Base-by-base conservation (phyloP, 495 filamentous ascomycete genomes). In the Lentithecium fluviatile region DNA sequence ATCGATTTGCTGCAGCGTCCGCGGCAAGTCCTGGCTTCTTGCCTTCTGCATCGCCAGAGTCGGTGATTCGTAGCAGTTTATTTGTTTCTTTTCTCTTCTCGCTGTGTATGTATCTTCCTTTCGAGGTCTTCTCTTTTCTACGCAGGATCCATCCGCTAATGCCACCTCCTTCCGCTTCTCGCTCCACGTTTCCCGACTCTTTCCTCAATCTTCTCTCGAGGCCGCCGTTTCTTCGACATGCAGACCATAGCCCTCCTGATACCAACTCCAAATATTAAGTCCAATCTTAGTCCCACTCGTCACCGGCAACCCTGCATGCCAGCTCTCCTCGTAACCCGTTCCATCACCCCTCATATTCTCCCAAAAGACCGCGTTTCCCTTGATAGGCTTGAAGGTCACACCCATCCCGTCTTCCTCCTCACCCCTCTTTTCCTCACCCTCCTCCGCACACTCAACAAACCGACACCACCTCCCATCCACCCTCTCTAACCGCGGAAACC, bases 281-380 rank as follows among this genome's bases (percentile, higher is more conserved):
- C 87, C 88, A 51, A 89, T 79, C 78, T 91, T 91, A 52, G 73
- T 80, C 23, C 88, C 88, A 56, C 74, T 76, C 38, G 76, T 80
- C 6, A 90, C 86, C 36, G 86, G 85, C 67, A 88, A 68, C 32
- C 86, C 85, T 6, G 86, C 86, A 77, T 91, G 88, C 72, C 88
- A 79, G 34, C 81, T 85, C 72, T 83, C 78, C 64, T 79, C 73
- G 71, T 88, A 85, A 25, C 85, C 86, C 6, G 69, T 74, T 45
- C 87, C 86, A 74, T 85, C 80, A 2, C 77, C 69, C 17, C 77
- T 64, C 60, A 91, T 67, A 74, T 91, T 91, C 76, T 83, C 81
- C 87, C 88, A 91, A 68, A 84, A 91, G 15, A 91, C 80, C 5
- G 86, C 87, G 74, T 86, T 88, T 20, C 87, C 87, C 66, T 81